Conservation (phyloP, 2,329 filamentous ascomycete species). For the Metarhizium robertsii region DNA sequence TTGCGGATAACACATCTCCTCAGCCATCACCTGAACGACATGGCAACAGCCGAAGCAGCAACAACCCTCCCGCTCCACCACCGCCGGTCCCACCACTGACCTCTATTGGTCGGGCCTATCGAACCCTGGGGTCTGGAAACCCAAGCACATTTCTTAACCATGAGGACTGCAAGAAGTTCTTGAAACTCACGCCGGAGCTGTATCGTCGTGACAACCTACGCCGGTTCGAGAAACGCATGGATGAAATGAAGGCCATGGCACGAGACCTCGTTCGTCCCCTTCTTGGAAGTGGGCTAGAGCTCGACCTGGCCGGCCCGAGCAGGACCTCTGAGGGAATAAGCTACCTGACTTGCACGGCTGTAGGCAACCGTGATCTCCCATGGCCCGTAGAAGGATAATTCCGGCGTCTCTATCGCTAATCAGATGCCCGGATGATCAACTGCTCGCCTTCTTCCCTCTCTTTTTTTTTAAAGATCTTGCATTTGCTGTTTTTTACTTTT, state of each 20-base stretch:
- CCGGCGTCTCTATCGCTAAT: background rate
- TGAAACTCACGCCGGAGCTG: constrained; percentile 72
- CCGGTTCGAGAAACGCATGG: constrained; percentile 76
- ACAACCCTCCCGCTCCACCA: constrained; percentile 15
- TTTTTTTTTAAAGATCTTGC: background rate
- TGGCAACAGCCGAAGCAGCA: constrained; percentile 8
- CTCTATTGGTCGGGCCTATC: constrained; percentile 64
- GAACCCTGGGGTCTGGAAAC: constrained; percentile 58
- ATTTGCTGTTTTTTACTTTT: constrained; percentile 1
- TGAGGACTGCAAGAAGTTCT: constrained; percentile 83
- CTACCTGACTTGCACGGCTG: constrained; percentile 42
- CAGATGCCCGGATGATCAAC: background rate
- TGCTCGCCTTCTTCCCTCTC: background rate
- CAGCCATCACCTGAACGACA: constrained; percentile 34
- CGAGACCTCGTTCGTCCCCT: constrained; percentile 75
- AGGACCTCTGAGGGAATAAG: constrained; percentile 32
- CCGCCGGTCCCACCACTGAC: constrained; percentile 39
- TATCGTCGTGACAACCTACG: constrained; percentile 82
- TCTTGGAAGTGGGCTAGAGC: constrained; percentile 76
- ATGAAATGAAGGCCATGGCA: constrained; percentile 80
- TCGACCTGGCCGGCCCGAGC: constrained; percentile 50
- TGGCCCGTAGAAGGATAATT: constrained; percentile 33
- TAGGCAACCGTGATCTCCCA: constrained; percentile 40
- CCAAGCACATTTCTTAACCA: constrained; percentile 61
- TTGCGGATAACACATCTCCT: constrained; percentile 80